A percentile compares a stretch with the other conserved stretches of the same genome.
These are phyloP conservation scores for Lactarius hengduanensis DNA, from an alignment of 768 basidiomycete genomes.

Conservation along the genomic window DNA sequence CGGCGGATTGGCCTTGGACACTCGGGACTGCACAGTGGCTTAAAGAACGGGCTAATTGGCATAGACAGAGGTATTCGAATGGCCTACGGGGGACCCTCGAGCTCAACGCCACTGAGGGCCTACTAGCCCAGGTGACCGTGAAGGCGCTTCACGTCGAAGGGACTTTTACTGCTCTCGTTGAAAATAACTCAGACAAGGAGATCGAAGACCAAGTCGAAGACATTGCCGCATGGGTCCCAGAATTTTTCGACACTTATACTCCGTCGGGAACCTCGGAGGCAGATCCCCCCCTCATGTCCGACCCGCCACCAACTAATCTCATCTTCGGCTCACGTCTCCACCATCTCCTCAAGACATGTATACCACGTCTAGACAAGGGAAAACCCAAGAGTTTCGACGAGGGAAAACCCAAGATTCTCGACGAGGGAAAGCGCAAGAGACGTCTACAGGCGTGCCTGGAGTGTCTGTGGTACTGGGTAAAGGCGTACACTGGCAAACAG, in stretches of 20 bases:
- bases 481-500: background rate
- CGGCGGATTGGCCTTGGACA: background rate
- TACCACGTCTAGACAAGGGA: background rate
- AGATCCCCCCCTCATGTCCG: too few species aligned
- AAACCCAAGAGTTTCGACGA: too few species aligned
- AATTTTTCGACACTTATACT: background rate
- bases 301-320: background rate
- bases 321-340: background rate
- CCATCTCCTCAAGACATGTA: background rate
- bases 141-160: background rate
- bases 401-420: background rate
- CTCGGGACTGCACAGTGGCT: background rate
- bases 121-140: background rate
- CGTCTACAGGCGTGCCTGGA: background rate
- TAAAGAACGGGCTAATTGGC: background rate
- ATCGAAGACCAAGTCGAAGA: background rate
- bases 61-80: background rate
- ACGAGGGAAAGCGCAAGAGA: background rate
- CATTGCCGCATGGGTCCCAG: background rate
- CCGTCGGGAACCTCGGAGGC: too few species aligned
- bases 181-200: background rate
- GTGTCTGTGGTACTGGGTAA: background rate
- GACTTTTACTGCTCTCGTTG: background rate
- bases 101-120: background rate
- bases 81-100: background rate